A percentile compares a stretch with the other conserved stretches of the same genome.
Conservation (phyloP, 225 moss, liverwort and hornwort genomes). For the Polytrichum commune region DNA sequence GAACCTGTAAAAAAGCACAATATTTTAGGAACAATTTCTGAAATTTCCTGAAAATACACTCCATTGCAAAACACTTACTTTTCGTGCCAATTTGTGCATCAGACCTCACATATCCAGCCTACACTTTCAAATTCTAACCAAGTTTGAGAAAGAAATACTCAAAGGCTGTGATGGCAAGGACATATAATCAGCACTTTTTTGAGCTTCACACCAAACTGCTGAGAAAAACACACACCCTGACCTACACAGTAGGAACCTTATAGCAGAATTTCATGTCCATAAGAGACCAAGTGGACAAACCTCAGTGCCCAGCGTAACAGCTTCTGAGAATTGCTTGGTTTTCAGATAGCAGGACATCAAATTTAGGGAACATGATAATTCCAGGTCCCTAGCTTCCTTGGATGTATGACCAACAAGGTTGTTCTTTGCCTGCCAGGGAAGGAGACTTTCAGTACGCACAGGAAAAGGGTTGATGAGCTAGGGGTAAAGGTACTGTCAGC, state of each 20-base stretch:
- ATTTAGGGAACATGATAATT: slow-evolving; percentile 84
- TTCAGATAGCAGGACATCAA: slow-evolving; percentile 96
- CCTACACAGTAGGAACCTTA: background rate
- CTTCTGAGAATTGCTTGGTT: slow-evolving; percentile 72
- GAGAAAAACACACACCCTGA: background rate
- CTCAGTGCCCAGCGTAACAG: slow-evolving; percentile 68
- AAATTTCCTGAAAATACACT: too few species aligned
- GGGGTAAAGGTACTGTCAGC: too few species aligned
- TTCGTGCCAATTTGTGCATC: too few species aligned
- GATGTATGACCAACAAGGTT: slow-evolving; percentile 60
- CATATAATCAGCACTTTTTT: background rate
- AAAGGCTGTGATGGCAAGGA: background rate
- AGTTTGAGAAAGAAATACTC: background rate
- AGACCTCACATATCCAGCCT: too few species aligned
- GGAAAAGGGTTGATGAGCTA: too few species aligned
- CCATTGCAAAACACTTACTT: too few species aligned
- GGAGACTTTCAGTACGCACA: background rate
- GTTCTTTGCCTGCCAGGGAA: slow-evolving; percentile 68
- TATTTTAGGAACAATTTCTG: too few species aligned
- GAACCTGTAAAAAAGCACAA: slow-evolving; percentile 45
- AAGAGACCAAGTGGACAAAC: slow-evolving; percentile 20
- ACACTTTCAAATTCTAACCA: too few species aligned
- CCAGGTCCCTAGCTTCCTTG: slow-evolving; percentile 67
- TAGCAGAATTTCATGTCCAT: background rate
- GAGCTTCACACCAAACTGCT: background rate